A percentile compares a stretch with the other conserved stretches of the same genome.
Conservation (phyloP, 2,329 filamentous ascomycete species). For the Colletotrichum spinosum region DNA sequence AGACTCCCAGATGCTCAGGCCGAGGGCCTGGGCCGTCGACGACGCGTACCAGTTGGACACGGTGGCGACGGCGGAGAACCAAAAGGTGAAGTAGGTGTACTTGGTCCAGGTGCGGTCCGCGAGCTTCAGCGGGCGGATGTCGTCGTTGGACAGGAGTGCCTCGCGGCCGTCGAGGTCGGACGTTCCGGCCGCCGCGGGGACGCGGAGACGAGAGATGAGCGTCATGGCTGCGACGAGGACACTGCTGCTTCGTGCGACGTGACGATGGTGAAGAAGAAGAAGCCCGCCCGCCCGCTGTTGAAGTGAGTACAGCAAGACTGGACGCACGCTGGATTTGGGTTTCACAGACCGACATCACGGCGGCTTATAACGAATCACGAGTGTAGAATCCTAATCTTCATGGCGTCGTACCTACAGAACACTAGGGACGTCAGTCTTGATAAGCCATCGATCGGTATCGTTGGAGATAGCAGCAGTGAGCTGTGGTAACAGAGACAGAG, state of each 20-base stretch:
- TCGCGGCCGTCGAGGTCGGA: conserved; percentile 41
- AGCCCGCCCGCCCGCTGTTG: conserved; percentile 3
- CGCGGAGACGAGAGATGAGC: conserved; percentile 24
- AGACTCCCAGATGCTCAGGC: conserved; percentile 62
- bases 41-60: conserved; percentile 53
- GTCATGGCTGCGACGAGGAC: conserved; percentile 11
- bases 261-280: not conserved
- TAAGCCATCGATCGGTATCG: conserved; percentile 11
- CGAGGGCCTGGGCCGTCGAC: conserved; percentile 53
- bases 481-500: not conserved
- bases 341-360: not conserved
- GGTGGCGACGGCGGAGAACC: conserved; percentile 54
- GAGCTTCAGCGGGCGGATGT: conserved; percentile 52
- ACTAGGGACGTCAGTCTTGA: not conserved
- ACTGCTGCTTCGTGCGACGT: not conserved
- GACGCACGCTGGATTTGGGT: not conserved
- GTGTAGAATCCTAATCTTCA: conserved; percentile 2
- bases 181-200: conserved; percentile 27
- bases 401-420: not conserved
- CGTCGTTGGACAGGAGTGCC: conserved; percentile 53
- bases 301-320: not conserved
- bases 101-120: conserved; percentile 54
- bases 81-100: conserved; percentile 54
- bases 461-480: conserved; percentile 14
- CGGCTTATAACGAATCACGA: conserved; percentile 25